Percentiles rank a stretch among this genome's conserved stretches.
Evolutionary conservation across 192 early-diverging fungal genomes (phyloP).

Genomic region (Coemansia umbellata): DNA sequence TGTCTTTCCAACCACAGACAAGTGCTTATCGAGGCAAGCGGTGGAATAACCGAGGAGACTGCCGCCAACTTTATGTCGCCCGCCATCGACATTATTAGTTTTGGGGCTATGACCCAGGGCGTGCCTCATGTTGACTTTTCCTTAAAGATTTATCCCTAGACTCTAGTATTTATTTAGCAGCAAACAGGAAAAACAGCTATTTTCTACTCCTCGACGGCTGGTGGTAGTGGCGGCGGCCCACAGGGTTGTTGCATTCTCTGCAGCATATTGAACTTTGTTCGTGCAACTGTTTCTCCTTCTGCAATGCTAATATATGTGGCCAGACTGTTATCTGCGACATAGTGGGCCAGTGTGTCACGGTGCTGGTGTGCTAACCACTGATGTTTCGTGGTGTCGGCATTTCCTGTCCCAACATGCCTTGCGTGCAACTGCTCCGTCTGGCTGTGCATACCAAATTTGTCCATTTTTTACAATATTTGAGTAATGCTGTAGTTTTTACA

Average conservation of each 20-base stretch:
- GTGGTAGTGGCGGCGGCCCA: slow-evolving; percentile 18
- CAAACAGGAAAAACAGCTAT: not conserved
- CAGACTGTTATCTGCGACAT: slow-evolving; percentile 37
- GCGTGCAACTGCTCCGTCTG: slow-evolving; percentile 51
- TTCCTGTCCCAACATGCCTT: slow-evolving; percentile 44
- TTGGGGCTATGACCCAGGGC: slow-evolving; percentile 90
- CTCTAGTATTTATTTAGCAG: not conserved
- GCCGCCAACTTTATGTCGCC: slow-evolving; percentile 74
- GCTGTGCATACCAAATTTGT: slow-evolving; percentile 54
- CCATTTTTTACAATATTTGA: slow-evolving; percentile 9
- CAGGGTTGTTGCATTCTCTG: slow-evolving; percentile 36
- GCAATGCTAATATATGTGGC: slow-evolving; percentile 38
- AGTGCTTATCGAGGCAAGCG: slow-evolving; percentile 90
- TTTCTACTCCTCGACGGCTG: not conserved
- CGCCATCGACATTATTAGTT: slow-evolving; percentile 86
- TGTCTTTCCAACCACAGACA: slow-evolving; percentile 55
- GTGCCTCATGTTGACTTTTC: slow-evolving; percentile 98
- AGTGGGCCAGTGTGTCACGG: slow-evolving; percentile 48
- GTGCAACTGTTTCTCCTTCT: slow-evolving; percentile 32
- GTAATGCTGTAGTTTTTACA: not conserved
- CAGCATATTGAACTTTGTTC: slow-evolving; percentile 33
- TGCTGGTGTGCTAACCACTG: slow-evolving; percentile 49
- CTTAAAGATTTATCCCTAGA: slow-evolving; percentile 70
- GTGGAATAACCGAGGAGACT: slow-evolving; percentile 91
- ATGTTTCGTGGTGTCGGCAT: slow-evolving; percentile 43